Evolutionary conservation across 108 stramenopile genomes (phyloP).

Genomic region (Skeletonema marinoi): DNA sequence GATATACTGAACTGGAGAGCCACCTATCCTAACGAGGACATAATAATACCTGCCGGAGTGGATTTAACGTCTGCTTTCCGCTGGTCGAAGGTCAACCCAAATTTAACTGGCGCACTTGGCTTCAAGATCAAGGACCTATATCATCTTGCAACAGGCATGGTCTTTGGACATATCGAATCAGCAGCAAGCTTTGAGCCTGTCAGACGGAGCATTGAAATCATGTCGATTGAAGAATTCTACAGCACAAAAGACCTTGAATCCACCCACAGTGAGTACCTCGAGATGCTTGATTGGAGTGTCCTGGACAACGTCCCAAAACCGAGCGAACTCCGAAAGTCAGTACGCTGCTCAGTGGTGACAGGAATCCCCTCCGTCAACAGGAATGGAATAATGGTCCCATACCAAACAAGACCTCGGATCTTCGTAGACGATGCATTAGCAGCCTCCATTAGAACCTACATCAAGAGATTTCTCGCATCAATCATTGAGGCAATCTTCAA

Average conservation of each 20-base stretch:
- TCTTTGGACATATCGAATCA: neutral
- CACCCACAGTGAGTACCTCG: neutral
- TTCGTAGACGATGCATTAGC: constrained; percentile 11
- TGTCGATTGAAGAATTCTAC: neutral
- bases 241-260: neutral
- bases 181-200: neutral
- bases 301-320: neutral
- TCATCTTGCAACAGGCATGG: neutral
- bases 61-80: constrained; percentile 9
- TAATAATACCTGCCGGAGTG: neutral
- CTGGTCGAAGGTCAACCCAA: neutral
- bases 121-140: neutral
- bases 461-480: neutral
- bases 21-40: neutral
- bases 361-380: no score
- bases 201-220: neutral
- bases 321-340: no score
- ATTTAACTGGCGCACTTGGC: constrained; percentile 7
- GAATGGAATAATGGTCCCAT: no score
- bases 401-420: neutral
- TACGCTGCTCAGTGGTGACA: no score
- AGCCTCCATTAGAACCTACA: neutral
- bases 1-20: constrained; percentile 4
- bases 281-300: neutral
- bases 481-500: constrained; percentile 28